Conservation (phyloP, 352 stramenopile genomes). For the Phytophthora palmivora region DNA sequence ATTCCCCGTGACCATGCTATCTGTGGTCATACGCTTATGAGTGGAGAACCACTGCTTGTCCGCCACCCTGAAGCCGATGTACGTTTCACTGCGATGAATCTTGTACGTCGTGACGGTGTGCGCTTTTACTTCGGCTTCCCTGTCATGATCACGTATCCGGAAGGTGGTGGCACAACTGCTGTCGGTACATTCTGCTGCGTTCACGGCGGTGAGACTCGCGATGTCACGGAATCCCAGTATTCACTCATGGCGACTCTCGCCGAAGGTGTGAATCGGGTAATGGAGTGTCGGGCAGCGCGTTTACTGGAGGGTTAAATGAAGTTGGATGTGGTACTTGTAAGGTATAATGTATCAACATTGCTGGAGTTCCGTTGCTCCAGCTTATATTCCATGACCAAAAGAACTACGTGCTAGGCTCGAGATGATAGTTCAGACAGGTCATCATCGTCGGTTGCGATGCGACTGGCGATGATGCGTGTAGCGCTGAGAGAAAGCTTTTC, state of each 20-base stretch:
- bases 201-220: conserved; percentile 41
- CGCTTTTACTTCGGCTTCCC: conserved; percentile 78
- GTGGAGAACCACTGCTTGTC: conserved; percentile 54
- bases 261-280: conserved; percentile 50
- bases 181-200: conserved; percentile 68
- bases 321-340: conserved; percentile 10
- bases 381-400: not conserved
- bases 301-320: conserved; percentile 27
- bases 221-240: conserved; percentile 69
- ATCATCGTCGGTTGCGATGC: conserved; percentile 18
- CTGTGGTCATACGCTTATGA: conserved; percentile 69
- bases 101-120: conserved; percentile 41
- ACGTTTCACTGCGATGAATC: conserved; percentile 54
- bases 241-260: conserved; percentile 49
- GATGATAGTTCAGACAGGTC: conserved; percentile 7
- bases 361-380: conserved; percentile 10
- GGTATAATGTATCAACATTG: conserved; percentile 22
- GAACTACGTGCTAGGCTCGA: too few relatives aligned
- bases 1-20: conserved; percentile 59
- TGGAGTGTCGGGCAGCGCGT: conserved; percentile 38
- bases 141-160: conserved; percentile 33
- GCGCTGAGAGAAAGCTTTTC: conserved; percentile 45
- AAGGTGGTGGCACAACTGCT: conserved; percentile 35
- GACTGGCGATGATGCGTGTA: conserved; percentile 43
- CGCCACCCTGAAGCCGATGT: conserved; percentile 64